A percentile compares a stretch with the other conserved stretches of the same genome.
phyloP scores from a whole-genome alignment of 768 basidiomycete species.

The Xerocomus spinulosus region DNA sequence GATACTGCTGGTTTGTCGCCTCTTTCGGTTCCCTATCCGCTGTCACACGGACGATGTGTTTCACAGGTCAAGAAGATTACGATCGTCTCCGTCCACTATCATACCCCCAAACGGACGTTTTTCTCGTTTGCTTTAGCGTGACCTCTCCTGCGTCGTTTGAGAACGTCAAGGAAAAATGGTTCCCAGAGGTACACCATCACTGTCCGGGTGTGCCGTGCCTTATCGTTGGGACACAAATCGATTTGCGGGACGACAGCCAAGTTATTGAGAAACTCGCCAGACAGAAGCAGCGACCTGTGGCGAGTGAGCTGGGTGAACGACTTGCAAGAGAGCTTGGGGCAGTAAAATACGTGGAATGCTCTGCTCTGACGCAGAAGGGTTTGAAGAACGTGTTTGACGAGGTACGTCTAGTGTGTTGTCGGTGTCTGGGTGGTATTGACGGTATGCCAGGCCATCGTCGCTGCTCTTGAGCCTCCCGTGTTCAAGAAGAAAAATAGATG shows the following conservation, averaged over 20 bases:
- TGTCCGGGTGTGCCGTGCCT: conserved; percentile 99
- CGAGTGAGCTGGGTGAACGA: conserved; percentile 83
- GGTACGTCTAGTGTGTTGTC: conserved; percentile 47
- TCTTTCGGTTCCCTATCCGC: background rate
- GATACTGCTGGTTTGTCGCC: conserved; percentile 90
- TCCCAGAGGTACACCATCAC: conserved; percentile 99
- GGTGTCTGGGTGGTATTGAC: conserved; percentile 7
- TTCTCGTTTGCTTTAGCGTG: conserved; percentile 99
- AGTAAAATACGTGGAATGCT: conserved; percentile 99
- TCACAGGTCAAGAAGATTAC: conserved; percentile 96
- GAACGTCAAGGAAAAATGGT: conserved; percentile 99
- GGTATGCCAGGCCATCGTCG: conserved; percentile 77
- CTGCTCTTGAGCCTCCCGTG: conserved; percentile 95
- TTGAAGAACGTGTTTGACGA: conserved; percentile 99
- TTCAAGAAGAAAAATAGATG: conserved; percentile 77
- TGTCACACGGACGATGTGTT: conserved; percentile 10
- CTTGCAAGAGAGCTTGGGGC: conserved; percentile 97
- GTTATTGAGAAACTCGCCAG: conserved; percentile 93
- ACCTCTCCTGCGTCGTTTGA: conserved; percentile 98
- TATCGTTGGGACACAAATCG: conserved; percentile 97
- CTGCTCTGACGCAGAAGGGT: conserved; percentile 97
- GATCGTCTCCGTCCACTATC: conserved; percentile 98
- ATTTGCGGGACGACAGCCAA: conserved; percentile 88
- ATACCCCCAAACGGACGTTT: conserved; percentile 99
- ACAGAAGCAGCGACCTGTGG: conserved; percentile 95